phyloP scores from a whole-genome alignment of 2,329 filamentous ascomycete species.

The Hymenoscyphus fructigenus region DNA sequence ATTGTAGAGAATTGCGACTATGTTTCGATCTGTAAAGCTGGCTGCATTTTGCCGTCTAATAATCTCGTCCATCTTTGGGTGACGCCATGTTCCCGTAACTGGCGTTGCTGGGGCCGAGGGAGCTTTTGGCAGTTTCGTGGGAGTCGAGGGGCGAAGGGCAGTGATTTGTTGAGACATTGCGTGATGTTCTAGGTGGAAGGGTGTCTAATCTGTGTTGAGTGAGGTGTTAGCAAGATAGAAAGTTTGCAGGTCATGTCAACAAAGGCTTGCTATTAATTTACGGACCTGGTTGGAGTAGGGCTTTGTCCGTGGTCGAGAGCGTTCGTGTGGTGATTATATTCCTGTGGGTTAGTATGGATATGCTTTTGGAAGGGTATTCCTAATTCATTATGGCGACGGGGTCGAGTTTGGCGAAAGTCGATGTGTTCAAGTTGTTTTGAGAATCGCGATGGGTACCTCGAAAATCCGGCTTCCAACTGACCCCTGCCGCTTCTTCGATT shows the following conservation, averaged over 20 bases:
- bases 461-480: background rate
- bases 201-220: background rate
- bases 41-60: conserved; percentile 74
- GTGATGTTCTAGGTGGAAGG: too few species aligned
- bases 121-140: conserved; percentile 15
- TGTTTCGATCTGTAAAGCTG: conserved; percentile 75
- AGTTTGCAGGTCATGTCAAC: conserved; percentile 18
- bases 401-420: background rate
- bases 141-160: conserved; percentile 30
- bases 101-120: conserved; percentile 30
- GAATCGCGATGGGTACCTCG: background rate
- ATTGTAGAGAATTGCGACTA: conserved; percentile 70
- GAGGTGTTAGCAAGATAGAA: background rate
- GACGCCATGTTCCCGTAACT: conserved; percentile 76
- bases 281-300: background rate
- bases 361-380: background rate
- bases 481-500: background rate
- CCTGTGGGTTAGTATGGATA: conserved; percentile 27
- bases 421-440: conserved; percentile 5
- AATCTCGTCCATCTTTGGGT: conserved; percentile 87
- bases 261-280: conserved; percentile 9
- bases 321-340: background rate
- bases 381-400: background rate
- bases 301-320: background rate
- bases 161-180: conserved; percentile 17